These are phyloP conservation scores for Puccinia polysora DNA, from an alignment of 1,284 basidiomycete species.

Conservation along the genomic window DNA sequence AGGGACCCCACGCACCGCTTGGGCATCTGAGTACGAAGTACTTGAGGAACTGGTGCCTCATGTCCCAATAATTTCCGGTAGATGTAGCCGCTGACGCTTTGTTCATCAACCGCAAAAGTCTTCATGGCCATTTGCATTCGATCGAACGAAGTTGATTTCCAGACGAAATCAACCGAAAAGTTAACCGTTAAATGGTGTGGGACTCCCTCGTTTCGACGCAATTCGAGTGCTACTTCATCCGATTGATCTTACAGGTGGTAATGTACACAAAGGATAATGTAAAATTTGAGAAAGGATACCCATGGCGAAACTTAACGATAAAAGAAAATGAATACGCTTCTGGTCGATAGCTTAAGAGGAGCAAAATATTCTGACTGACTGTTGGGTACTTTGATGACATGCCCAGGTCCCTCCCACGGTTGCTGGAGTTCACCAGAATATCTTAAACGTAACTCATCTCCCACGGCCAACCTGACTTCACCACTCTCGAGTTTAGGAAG, in stretches of 20 bases:
- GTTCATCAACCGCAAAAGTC: conserved; percentile 97
- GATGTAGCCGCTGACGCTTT: conserved; percentile 97
- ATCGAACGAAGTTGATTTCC: conserved; percentile 99
- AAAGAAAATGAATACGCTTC: background rate
- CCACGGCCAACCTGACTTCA: conserved; percentile 91
- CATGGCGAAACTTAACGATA: background rate
- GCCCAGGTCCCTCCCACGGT: conserved; percentile 92
- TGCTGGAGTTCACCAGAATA: conserved; percentile 85
- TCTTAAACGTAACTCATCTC: conserved; percentile 86
- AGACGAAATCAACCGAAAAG: conserved; percentile 95
- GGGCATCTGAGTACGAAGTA: conserved; percentile 79
- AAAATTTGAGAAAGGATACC: background rate
- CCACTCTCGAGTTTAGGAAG: conserved; percentile 96
- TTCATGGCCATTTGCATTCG: conserved; percentile 99
- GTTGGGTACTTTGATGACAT: conserved; percentile 99
- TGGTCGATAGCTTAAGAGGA: background rate
- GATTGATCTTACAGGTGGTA: conserved; percentile 68
- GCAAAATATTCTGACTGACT: conserved; percentile 67
- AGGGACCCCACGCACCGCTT: conserved; percentile 59
- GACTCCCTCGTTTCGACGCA: conserved; percentile 85
- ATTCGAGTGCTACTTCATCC: conserved; percentile 92
- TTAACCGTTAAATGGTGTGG: conserved; percentile 90
- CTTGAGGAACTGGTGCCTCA: conserved; percentile 78
- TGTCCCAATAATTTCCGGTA: conserved; percentile 98
- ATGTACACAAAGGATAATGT: conserved; percentile 44